Percentiles rank a stretch among this genome's conserved stretches.
phyloP scores from a whole-genome alignment of 1,139 yeast genomes.

The Blastobotrys elegans region DNA sequence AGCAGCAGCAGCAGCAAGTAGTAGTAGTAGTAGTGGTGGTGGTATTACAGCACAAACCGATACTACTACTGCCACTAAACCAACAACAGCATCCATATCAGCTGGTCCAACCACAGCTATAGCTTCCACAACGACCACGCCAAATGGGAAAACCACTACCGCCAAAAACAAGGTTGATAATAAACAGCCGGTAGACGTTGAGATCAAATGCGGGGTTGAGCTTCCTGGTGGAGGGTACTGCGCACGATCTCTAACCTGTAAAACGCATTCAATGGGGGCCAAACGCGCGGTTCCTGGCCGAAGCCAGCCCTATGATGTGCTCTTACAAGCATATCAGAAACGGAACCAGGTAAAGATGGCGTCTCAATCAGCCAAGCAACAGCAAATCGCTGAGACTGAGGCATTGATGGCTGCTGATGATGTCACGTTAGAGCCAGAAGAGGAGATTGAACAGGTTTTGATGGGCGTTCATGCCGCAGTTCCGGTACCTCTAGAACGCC shows the following conservation, averaged over 20 bases:
- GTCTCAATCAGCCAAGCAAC: slow-evolving; percentile 31
- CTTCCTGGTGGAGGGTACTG: slow-evolving; percentile 90
- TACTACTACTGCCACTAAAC: not conserved
- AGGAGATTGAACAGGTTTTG: slow-evolving; percentile 84
- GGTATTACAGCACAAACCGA: slow-evolving; percentile 43
- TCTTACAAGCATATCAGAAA: slow-evolving; percentile 85
- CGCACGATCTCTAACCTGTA: slow-evolving; percentile 92
- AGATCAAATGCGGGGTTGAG: slow-evolving; percentile 93
- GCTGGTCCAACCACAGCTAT: slow-evolving; percentile 1
- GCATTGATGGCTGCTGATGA: slow-evolving; percentile 23
- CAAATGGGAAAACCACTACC: slow-evolving; percentile 1
- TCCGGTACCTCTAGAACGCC: slow-evolving; percentile 77
- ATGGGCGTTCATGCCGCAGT: slow-evolving; percentile 77
- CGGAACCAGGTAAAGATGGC: slow-evolving; percentile 78
- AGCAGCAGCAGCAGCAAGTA: not conserved
- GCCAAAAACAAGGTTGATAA: slow-evolving; percentile 49
- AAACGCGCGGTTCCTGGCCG: slow-evolving; percentile 91
- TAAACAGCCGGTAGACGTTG: slow-evolving; percentile 82
- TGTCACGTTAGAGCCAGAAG: slow-evolving; percentile 54
- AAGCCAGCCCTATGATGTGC: slow-evolving; percentile 83
- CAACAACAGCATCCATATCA: too few species aligned
- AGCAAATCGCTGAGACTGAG: slow-evolving; percentile 29
- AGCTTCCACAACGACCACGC: not conserved
- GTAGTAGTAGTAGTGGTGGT: slow-evolving; percentile 31
- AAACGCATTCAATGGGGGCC: slow-evolving; percentile 97